Percentiles rank a stretch among this genome's conserved stretches.
Conservation (phyloP, 2,329 filamentous ascomycete genomes). For the Alternaria hordeiaustralica region DNA sequence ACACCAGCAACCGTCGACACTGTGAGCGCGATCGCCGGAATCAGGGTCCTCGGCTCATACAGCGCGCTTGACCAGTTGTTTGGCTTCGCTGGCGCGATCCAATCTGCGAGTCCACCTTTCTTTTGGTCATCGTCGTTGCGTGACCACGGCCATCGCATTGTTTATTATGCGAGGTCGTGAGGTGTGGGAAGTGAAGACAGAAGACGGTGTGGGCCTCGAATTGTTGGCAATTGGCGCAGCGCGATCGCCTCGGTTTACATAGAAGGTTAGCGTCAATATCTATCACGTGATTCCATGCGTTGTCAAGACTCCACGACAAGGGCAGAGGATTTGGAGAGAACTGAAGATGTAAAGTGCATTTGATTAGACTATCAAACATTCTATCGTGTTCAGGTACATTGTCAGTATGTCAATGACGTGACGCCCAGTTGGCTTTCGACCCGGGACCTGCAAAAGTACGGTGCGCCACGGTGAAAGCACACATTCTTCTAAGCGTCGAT, state of each 20-base stretch:
- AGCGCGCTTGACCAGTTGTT: slow-evolving; percentile 61
- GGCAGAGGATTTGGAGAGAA: background rate
- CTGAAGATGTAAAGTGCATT: background rate
- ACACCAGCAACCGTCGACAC: slow-evolving; percentile 61
- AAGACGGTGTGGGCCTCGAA: background rate
- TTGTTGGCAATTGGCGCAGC: background rate
- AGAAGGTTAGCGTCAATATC: background rate
- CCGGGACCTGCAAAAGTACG: background rate
- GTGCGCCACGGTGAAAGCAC: background rate
- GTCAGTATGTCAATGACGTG: background rate
- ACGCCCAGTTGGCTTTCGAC: background rate
- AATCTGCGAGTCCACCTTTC: slow-evolving; percentile 31
- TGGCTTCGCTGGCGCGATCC: slow-evolving; percentile 45
- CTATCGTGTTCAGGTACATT: background rate
- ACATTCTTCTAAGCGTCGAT: background rate
- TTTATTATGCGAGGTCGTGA: slow-evolving; percentile 34
- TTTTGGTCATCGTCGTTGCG: slow-evolving; percentile 40
- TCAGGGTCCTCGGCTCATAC: slow-evolving; percentile 61
- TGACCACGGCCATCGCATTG: slow-evolving; percentile 53
- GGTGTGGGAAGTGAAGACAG: slow-evolving; percentile 5
- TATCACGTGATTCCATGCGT: background rate
- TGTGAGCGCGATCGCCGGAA: slow-evolving; percentile 62
- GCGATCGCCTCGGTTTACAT: background rate
- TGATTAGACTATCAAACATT: background rate
- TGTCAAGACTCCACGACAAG: background rate